Base-by-base conservation (phyloP, 2,329 filamentous ascomycete genomes). In the Myriosclerotinia scirpicola region DNA sequence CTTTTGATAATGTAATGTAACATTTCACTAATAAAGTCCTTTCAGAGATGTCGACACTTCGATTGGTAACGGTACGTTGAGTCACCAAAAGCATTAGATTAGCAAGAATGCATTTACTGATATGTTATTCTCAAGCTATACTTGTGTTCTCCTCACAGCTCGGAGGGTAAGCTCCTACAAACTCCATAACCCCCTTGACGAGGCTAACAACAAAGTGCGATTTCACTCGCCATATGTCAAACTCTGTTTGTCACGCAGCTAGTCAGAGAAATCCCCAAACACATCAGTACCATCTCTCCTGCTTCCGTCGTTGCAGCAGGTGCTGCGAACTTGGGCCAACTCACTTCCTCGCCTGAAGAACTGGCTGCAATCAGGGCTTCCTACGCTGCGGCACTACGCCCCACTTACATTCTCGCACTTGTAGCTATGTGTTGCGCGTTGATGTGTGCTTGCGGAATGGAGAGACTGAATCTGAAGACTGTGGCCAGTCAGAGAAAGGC, bases 221-320 rank as follows among this genome's bases (percentile, higher is more conserved):
- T 65, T 11, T 15, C 20, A 12, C 14, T 65, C 6, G 30, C 54
- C 15, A 53, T 65, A 14, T 40, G 40, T 4, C 63, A 65, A 26
- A 34, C 5, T 26, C 38, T 65, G 20, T 40, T 68, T 44, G 12
- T 64, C 22, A 67, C 53, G 38, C 26, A 42, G 17, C 40, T 54
- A 3, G 26, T 15, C n/a, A 54, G 44, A 54, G 36, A 2, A 53
- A 12, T 17, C 12, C 14, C n/a, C 34, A 3, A 26, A 20, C 4
- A 20, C 48, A 17, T 30, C 26, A 26, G 26, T 3, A 26, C 46
- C 14, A 34, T 63, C n/a, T 44, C 34, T 54, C 20, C 60, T 30
- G 30, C 9, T 11, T 34, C 26, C 17, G 60, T 63, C 3, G 42
- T 63, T 2, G 4, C 26, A 7, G 60, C 42, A 20, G 60, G 60